Conservation (phyloP, 2,329 filamentous ascomycete species). For the Ophiocordyceps camponoti-leonardi region DNA sequence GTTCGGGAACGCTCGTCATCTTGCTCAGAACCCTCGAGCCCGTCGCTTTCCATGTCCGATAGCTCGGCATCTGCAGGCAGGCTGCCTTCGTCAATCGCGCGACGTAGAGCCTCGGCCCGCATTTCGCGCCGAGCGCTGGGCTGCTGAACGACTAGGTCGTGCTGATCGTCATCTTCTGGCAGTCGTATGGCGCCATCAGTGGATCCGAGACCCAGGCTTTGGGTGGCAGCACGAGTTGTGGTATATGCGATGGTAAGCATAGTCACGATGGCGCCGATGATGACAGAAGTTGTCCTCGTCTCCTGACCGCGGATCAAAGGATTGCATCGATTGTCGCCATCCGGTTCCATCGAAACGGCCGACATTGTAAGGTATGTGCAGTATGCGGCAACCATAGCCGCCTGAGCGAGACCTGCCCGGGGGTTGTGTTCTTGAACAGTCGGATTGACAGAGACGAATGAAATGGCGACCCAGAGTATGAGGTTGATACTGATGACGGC, state of each 20-base stretch:
- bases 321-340: conserved; percentile 77
- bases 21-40: conserved; percentile 43
- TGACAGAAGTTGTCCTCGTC: conserved; percentile 75
- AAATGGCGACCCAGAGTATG: conserved; percentile 63
- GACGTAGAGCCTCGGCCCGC: conserved; percentile 77
- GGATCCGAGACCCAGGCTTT: conserved; percentile 59
- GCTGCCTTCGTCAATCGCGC: conserved; percentile 82
- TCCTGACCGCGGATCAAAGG: conserved; percentile 73
- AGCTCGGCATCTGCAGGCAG: conserved; percentile 81
- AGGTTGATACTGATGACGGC: conserved; percentile 90
- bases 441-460: conserved; percentile 75
- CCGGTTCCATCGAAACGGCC: conserved; percentile 95
- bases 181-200: conserved; percentile 33
- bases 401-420: conserved; percentile 88
- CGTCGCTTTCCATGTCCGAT: conserved; percentile 51
- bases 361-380: conserved; percentile 98
- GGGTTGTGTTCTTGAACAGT: conserved; percentile 81
- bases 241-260: conserved; percentile 97
- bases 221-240: conserved; percentile 87
- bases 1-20: conserved; percentile 82
- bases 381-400: conserved; percentile 92
- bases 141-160: conserved; percentile 77
- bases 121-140: conserved; percentile 69
- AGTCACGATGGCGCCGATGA: conserved; percentile 86
- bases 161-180: conserved; percentile 54